A percentile compares a stretch with the other conserved stretches of the same genome.
phyloP scores from a whole-genome alignment of 108 stramenopile species.

The Aurantiochytrium sp. region DNA sequence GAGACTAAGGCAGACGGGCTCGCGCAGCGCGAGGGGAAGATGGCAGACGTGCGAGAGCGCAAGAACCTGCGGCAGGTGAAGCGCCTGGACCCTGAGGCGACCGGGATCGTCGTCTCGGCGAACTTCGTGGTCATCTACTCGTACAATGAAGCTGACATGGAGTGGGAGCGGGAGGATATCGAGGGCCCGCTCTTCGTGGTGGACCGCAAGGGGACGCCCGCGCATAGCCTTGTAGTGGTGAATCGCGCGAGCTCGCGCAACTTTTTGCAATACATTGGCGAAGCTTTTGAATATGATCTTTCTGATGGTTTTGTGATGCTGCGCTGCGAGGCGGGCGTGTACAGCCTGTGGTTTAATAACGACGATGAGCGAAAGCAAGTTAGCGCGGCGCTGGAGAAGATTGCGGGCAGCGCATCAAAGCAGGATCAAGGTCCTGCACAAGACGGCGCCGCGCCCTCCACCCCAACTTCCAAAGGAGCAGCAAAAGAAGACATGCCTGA shows the following conservation, averaged over 20 bases:
- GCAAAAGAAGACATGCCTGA: neutral
- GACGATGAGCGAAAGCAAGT: neutral
- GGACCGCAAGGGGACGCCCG: neutral
- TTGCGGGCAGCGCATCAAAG: neutral
- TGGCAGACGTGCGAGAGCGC: neutral
- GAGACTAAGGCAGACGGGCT: no score
- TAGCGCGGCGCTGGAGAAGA: neutral
- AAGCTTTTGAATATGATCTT: neutral
- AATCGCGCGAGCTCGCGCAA: neutral
- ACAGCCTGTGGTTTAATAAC: neutral
- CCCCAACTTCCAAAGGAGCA: no score
- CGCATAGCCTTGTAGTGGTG: neutral
- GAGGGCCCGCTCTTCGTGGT: neutral
- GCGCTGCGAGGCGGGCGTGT: neutral
- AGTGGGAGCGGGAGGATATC: slow-evolving; percentile 9
- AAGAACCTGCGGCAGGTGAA: neutral
- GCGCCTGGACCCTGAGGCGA: neutral
- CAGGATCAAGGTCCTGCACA: neutral
- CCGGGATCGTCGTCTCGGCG: neutral
- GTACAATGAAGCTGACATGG: neutral
- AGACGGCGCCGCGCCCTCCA: no score
- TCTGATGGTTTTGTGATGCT: neutral
- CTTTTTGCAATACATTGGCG: neutral
- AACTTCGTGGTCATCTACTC: neutral
- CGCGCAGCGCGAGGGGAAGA: neutral